A percentile compares a stretch with the other conserved stretches of the same genome.
phyloP scores from a whole-genome alignment of 2,329 filamentous ascomycete genomes.

The Penicillium sumatraense region DNA sequence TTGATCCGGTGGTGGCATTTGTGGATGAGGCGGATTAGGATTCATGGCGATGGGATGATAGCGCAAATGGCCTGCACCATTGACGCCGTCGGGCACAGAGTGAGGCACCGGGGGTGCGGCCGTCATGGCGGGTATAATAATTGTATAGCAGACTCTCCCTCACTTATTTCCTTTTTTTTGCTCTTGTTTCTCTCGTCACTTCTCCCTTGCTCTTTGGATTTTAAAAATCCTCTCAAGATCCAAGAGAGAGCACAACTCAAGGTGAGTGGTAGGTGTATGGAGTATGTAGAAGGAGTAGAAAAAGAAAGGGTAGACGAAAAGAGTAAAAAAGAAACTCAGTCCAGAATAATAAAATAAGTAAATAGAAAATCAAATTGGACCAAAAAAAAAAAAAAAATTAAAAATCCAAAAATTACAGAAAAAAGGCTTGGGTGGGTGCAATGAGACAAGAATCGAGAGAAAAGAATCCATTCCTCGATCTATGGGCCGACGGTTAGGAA shows the following conservation, averaged over 20 bases:
- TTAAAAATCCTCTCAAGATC: not conserved
- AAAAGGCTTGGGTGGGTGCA: constrained; percentile 10
- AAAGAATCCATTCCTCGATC: constrained; percentile 27
- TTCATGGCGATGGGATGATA: constrained; percentile 49
- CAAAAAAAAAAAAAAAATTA: constrained; percentile 13
- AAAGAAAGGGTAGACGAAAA: constrained; percentile 1
- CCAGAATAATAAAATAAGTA: constrained; percentile 15
- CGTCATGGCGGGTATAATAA: constrained; percentile 34
- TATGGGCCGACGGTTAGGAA: constrained; percentile 30
- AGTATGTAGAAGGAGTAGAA: not conserved
- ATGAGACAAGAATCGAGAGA: constrained; percentile 23
- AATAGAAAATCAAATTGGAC: constrained; percentile 3
- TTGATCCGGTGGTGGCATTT: constrained; percentile 36
- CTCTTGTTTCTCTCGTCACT: not conserved
- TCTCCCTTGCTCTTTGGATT: too few species aligned
- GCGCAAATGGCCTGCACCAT: constrained; percentile 35
- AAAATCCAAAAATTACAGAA: constrained; percentile 13
- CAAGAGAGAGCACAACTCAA: not conserved
- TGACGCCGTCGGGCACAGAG: constrained; percentile 35
- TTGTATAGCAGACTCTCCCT: not conserved
- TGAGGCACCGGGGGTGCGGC: constrained; percentile 42
- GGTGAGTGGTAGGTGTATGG: not conserved
- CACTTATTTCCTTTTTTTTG: not conserved
- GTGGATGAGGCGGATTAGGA: constrained; percentile 38
- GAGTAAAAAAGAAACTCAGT: constrained; percentile 6